Conservation (phyloP, 495 filamentous ascomycete genomes). For the Talaromyces nanjingensis region DNA sequence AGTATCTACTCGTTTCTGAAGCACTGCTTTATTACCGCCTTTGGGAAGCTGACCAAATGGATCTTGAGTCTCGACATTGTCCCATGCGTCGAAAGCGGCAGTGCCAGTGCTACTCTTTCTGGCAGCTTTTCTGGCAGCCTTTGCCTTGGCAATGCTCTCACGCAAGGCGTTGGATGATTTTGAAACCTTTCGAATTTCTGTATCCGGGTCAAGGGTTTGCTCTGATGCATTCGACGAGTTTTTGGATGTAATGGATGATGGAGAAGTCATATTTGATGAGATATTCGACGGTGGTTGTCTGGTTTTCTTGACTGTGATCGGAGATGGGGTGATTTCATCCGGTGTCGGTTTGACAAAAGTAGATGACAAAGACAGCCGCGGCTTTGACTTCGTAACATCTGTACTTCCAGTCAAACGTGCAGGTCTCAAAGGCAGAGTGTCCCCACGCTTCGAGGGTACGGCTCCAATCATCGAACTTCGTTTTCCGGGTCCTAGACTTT, state of each 20-base stretch:
- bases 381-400: slow-evolving; percentile 42
- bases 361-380: slow-evolving; percentile 49
- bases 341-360: slow-evolving; percentile 47
- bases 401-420: slow-evolving; percentile 40
- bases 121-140: slow-evolving; percentile 68
- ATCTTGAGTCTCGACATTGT: slow-evolving; percentile 46
- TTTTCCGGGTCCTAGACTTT: slow-evolving; percentile 16
- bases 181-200: slow-evolving; percentile 34
- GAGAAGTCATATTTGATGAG: slow-evolving; percentile 19
- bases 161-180: slow-evolving; percentile 78
- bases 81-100: slow-evolving; percentile 25
- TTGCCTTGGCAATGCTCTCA: slow-evolving; percentile 90
- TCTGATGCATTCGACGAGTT: slow-evolving; percentile 23
- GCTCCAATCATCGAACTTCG: slow-evolving; percentile 27
- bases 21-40: slow-evolving; percentile 52
- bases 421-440: slow-evolving; percentile 23
- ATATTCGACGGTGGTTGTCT: slow-evolving; percentile 25
- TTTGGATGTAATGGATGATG: slow-evolving; percentile 27
- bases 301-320: slow-evolving; percentile 43
- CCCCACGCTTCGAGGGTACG: slow-evolving; percentile 19
- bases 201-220: slow-evolving; percentile 18
- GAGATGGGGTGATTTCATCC: slow-evolving; percentile 32
- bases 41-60: slow-evolving; percentile 62
- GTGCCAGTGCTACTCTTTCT: slow-evolving; percentile 28
- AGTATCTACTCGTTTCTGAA: slow-evolving; percentile 67